Conservation (phyloP, 164 flowering plant species). For the Malania oleifera region DNA sequence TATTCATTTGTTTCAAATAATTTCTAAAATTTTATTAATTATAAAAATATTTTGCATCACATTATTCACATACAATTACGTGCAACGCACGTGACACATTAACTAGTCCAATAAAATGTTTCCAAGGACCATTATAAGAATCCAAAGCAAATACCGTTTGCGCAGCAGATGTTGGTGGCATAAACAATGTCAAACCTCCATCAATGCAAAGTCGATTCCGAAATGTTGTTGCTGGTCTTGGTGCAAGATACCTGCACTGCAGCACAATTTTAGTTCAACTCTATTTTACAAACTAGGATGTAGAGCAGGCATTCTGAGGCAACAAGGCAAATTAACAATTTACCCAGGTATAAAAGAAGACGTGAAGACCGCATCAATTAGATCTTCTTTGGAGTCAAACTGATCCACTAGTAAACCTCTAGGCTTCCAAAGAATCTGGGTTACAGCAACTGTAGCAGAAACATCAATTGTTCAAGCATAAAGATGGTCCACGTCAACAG, state of each 20-base stretch:
- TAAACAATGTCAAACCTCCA: constrained; percentile 92
- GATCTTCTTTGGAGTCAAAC: constrained; percentile 89
- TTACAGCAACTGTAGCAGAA: constrained; percentile 71
- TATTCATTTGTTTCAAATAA: too few species aligned
- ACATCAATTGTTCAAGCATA: background rate
- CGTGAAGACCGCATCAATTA: constrained; percentile 83
- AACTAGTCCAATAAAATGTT: too few species aligned
- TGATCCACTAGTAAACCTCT: constrained; percentile 87
- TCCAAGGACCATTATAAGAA: background rate
- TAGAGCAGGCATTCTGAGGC: background rate
- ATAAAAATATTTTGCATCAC: too few species aligned
- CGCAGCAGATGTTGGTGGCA: constrained; percentile 95
- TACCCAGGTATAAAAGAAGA: constrained; percentile 98
- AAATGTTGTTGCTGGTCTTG: constrained; percentile 82
- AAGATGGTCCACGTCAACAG: background rate
- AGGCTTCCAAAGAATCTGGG: constrained; percentile 88
- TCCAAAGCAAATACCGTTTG: constrained; percentile 50
- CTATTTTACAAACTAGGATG: background rate
- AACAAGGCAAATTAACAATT: constrained; percentile 1
- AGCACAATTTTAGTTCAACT: constrained; percentile 7
- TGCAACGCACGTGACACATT: too few species aligned
- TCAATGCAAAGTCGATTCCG: constrained; percentile 85
- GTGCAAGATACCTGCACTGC: constrained; percentile 76
- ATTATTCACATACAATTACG: too few species aligned
- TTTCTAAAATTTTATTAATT: too few species aligned